Evolutionary conservation across 306 rosid species (phyloP).

Genomic region (Canavalia gladiata): DNA sequence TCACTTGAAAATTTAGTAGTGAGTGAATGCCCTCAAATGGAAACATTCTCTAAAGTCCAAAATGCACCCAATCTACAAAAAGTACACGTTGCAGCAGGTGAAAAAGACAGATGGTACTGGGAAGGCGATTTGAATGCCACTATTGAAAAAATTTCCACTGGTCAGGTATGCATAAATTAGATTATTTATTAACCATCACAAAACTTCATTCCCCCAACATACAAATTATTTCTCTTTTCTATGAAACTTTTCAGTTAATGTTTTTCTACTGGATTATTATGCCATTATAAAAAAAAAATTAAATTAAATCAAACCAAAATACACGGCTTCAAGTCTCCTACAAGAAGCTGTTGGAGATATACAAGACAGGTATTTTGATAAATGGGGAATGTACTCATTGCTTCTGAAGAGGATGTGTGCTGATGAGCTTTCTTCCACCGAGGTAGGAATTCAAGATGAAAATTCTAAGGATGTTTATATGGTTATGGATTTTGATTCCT

Average conservation of each 20-base stretch:
- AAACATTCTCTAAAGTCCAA: neutral
- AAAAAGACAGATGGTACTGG: constrained; percentile 23
- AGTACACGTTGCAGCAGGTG: neutral
- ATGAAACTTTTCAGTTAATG: neutral
- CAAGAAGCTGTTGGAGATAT: neutral
- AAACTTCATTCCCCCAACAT: neutral
- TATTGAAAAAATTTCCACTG: neutral
- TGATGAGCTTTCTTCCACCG: too few species aligned
- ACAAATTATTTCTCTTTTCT: neutral
- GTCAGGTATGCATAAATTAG: neutral
- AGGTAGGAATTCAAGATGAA: too few species aligned
- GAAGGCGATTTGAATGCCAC: constrained; percentile 34
- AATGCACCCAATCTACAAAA: neutral
- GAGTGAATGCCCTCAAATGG: neutral
- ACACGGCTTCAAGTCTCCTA: neutral
- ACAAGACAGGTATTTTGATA: neutral
- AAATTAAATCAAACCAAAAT: neutral
- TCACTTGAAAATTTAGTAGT: neutral
- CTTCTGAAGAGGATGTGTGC: too few species aligned
- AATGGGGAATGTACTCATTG: too few species aligned
- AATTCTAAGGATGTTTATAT: too few species aligned
- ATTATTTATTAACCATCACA: neutral
- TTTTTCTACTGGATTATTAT: neutral
- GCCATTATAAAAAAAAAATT: neutral
- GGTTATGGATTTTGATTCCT: too few species aligned